These are phyloP conservation scores for Didymella lethalis DNA, from an alignment of 2,329 filamentous ascomycete species.

Conservation along the genomic window DNA sequence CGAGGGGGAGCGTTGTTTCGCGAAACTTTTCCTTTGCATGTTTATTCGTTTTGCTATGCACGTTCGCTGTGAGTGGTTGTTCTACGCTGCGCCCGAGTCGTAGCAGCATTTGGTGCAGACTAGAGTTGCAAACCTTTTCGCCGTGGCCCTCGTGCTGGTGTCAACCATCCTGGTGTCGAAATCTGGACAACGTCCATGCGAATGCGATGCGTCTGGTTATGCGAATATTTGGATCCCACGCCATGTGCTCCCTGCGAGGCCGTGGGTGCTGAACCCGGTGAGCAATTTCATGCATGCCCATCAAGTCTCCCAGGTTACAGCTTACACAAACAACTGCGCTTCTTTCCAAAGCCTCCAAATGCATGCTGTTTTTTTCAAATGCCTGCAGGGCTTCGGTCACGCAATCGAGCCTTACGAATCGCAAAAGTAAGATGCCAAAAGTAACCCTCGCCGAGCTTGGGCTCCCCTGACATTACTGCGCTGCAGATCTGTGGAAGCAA, in stretches of 20 bases:
- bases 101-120: not conserved
- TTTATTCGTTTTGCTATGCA: not conserved
- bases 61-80: not conserved
- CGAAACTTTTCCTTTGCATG: not conserved
- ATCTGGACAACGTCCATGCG: not conserved
- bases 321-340: not conserved
- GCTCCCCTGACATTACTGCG: slow-evolving; percentile 4
- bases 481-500: not conserved
- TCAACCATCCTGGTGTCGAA: not conserved
- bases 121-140: not conserved
- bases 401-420: not conserved
- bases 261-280: not conserved
- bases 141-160: not conserved
- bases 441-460: slow-evolving; percentile 5
- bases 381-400: not conserved
- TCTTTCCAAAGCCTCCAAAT: not conserved
- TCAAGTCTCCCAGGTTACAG: too few relatives aligned
- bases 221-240: slow-evolving; percentile 4
- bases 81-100: not conserved
- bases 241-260: not conserved
- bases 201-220: not conserved
- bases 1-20: not conserved
- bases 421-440: slow-evolving; percentile 1
- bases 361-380: not conserved
- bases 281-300: not conserved